Evolutionary conservation across 371 early-diverging fungal species (phyloP), one percentile per base, ranked within the genome.

Genomic region (Neoconidiobolus thromboides): DNA sequence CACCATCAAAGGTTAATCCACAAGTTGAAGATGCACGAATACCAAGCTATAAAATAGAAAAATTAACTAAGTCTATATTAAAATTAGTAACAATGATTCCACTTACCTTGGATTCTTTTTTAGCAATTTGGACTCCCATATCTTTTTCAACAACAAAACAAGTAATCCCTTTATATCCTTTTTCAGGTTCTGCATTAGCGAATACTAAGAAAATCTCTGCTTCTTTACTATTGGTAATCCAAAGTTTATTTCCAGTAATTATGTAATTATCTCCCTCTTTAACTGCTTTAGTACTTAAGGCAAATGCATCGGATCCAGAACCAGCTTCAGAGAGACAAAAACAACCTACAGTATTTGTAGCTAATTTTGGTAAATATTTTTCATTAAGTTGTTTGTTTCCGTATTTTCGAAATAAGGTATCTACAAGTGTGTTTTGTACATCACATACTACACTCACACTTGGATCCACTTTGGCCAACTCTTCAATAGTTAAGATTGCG

Each of bases 121-220:
- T 96, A 62, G 85, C 87, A 61, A 97, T 76, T 69, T 85, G 68
- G 51, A 97, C 86, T 60, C 98, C 98, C 90, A 82, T 82, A n/a
- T 79, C 80, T 72, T 88, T 88, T 60, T 96, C 95, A 14, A 95
- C 92, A 48, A 94, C 82, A 64, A 97, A 97, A 73, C 94, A 93
- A 42, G 96, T 93, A 66, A 97, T 97, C 55, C 98, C 98, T 79
- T 91, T 93, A 79, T 96, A 94, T 36, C 95, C 95, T 76, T 87
- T 83, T 63, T 81, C 76, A 26, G 90, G 90, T 66, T 93, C 95
- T 54, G 89, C 84, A 67, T 91, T 97, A 68, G 98, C 98, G 77
- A 97, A 97, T 15, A 97, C 93, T 48, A 97, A 75, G 76, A 95
- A 96, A 64, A 93, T 83, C 52, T 90, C 93, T 58, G 96, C 93